Evolutionary conservation across 2,329 filamentous ascomycete genomes (phyloP), one percentile per base, ranked within the genome.

Genomic region (Atkinsonella texensis): DNA sequence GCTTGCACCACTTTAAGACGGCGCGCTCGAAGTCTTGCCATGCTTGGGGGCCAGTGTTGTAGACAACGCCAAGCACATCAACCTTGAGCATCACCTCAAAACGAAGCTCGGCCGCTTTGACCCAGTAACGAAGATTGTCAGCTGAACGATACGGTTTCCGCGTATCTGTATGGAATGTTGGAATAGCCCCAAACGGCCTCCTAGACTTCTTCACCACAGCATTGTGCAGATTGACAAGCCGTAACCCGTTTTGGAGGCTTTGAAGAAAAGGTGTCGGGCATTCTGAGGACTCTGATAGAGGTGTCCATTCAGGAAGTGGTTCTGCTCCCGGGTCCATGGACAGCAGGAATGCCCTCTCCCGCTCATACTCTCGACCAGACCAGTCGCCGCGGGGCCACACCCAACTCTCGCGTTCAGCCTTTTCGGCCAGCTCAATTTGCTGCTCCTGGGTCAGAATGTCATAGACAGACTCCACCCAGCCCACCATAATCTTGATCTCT

Each of bases 91-190:
- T 79, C 40, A 90, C 80, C 68, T 97, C 93, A 84, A 91, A 98
- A 51, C 93, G 82, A 53, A 97, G 75, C 70, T 98, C 90, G 8
- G 90, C 89, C 1, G 91, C 93, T 72, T 98, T 98, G 68, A 87
- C 80, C 91, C 93, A 98, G 73, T 86, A 98, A 41, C 89, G 81
- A 55, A 98, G 75, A 65, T 98, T 98, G 60, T 98, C 93, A 3
- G 90, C 89, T 56, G 84, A 84, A 47, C 93, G 85, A 66, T 98
- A 98, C 0, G 93, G 93, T 69, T 97, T 97, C 54, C 82, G 84
- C 10, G 93, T 91, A 66, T 98, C 89, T n/a, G 83, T 84, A 66
- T 97, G 93, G 67, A 85, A 96, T 10, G 79, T 79, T 52, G 88
- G 89, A 63, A 98, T 96, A 56, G 87, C 81, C 49, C 90, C 89